Evolutionary conservation across 176 grass and related monocot genomes (phyloP).

Genomic region (Paspalum vaginatum): DNA sequence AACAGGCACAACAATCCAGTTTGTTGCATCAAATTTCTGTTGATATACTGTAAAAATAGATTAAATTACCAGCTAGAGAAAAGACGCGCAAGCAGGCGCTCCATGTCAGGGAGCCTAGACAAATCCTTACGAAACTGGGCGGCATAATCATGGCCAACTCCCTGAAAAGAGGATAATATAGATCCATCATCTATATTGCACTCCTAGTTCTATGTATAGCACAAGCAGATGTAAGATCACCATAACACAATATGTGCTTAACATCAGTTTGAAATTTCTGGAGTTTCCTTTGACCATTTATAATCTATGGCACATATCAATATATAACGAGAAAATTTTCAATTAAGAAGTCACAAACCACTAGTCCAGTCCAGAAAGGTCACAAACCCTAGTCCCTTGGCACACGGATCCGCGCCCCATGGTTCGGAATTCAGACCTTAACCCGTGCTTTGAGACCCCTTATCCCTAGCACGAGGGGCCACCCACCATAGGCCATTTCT

Average conservation of each 20-base stretch:
- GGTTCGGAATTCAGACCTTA: too few species aligned
- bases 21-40: slow-evolving; percentile 24
- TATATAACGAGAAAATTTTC: neutral
- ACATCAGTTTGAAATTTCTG: slow-evolving; percentile 9
- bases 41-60: slow-evolving; percentile 28
- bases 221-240: slow-evolving; percentile 21
- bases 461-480: too few species aligned
- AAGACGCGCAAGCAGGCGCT: slow-evolving; percentile 83
- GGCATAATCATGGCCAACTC: slow-evolving; percentile 56
- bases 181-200: neutral
- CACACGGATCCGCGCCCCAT: too few species aligned
- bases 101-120: slow-evolving; percentile 83
- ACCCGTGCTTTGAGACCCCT: too few species aligned
- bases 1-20: slow-evolving; percentile 13
- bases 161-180: slow-evolving; percentile 50
- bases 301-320: slow-evolving; percentile 24
- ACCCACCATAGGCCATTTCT: too few species aligned
- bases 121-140: slow-evolving; percentile 78
- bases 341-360: too few species aligned
- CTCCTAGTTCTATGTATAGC: neutral
- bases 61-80: slow-evolving; percentile 82
- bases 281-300: slow-evolving; percentile 9
- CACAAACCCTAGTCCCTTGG: too few species aligned
- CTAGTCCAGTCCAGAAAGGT: too few species aligned
- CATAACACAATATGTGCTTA: neutral